A percentile compares a stretch with the other conserved stretches of the same genome.
Evolutionary conservation across 768 basidiomycete species (phyloP).

Genomic region (Trametes coccinea): DNA sequence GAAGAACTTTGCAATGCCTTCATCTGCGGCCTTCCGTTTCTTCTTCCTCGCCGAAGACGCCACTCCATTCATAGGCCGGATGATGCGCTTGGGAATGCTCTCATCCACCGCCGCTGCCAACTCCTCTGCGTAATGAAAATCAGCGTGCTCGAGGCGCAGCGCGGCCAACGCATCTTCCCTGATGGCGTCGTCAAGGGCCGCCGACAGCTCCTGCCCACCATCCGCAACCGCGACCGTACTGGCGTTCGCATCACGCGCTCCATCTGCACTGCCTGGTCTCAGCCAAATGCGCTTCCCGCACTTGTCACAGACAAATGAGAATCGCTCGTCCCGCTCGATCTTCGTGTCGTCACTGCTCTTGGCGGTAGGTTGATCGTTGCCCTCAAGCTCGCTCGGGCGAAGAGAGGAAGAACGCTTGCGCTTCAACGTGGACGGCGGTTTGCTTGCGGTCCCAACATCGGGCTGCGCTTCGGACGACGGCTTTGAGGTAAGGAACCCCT

Average conservation of each 20-base stretch:
- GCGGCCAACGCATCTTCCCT: slow-evolving; percentile 40
- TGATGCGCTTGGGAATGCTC: slow-evolving; percentile 24
- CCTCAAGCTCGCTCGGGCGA: not conserved
- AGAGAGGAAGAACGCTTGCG: slow-evolving; percentile 4
- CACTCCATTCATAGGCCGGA: slow-evolving; percentile 22
- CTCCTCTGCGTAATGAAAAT: slow-evolving; percentile 88
- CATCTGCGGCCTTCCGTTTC: slow-evolving; percentile 32
- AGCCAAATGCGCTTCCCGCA: slow-evolving; percentile 52
- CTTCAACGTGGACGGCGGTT: slow-evolving; percentile 13
- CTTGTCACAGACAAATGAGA: slow-evolving; percentile 57
- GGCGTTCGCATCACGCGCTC: slow-evolving; percentile 15
- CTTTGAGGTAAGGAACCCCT: slow-evolving; percentile 69
- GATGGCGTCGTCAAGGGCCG: slow-evolving; percentile 28
- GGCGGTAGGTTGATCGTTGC: no score
- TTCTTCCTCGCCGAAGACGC: slow-evolving; percentile 28
- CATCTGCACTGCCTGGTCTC: slow-evolving; percentile 20
- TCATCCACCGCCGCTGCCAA: slow-evolving; percentile 50
- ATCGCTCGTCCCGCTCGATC: slow-evolving; percentile 7
- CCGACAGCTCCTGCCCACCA: slow-evolving; percentile 31
- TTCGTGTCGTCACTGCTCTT: no score
- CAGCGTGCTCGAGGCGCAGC: slow-evolving; percentile 72
- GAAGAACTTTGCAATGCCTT: slow-evolving; percentile 53
- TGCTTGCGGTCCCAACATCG: not conserved
- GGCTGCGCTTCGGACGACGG: slow-evolving; percentile 27
- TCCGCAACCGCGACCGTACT: slow-evolving; percentile 24